These are phyloP conservation scores for Ophiosphaerella herpotricha DNA, from an alignment of 2,329 filamentous ascomycete species.

Conservation along the genomic window DNA sequence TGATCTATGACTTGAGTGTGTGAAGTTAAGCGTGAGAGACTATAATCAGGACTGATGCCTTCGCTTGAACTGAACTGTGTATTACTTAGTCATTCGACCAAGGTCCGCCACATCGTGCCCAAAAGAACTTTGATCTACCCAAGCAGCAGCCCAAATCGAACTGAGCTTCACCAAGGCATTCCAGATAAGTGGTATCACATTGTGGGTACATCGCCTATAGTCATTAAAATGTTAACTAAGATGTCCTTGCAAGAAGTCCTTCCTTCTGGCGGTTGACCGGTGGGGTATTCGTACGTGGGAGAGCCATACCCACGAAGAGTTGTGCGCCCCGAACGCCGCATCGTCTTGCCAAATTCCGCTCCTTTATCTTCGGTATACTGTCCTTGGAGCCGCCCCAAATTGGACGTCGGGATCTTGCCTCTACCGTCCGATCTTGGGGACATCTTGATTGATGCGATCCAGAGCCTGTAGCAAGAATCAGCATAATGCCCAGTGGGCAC, in stretches of 20 bases:
- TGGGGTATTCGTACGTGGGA: constrained; percentile 2
- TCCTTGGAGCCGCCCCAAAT: constrained; percentile 2
- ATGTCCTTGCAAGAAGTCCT: constrained; percentile 9
- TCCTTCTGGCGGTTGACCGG: constrained; percentile 8
- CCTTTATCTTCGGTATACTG: background rate
- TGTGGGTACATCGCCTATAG: constrained; percentile 22
- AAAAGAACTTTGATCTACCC: background rate
- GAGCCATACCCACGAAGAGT: constrained; percentile 24
- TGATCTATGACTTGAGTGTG: no score
- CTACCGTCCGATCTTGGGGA: constrained; percentile 40
- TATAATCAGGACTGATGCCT: no score
- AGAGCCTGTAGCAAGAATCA: constrained; percentile 30
- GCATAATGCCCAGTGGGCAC: background rate
- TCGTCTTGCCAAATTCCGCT: background rate
- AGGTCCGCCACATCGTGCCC: no score
- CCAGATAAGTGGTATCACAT: constrained; percentile 31
- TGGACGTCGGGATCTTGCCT: background rate
- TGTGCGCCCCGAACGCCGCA: constrained; percentile 25
- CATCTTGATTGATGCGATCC: constrained; percentile 44
- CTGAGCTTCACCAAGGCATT: background rate
- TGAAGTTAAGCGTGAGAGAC: no score
- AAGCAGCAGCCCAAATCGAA: background rate
- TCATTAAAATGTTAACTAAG: constrained; percentile 26
- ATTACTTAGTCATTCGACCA: no score
- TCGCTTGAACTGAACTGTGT: no score